phyloP scores from a whole-genome alignment of 2,329 filamentous ascomycete genomes.

The Fusarium xyrophilum region DNA sequence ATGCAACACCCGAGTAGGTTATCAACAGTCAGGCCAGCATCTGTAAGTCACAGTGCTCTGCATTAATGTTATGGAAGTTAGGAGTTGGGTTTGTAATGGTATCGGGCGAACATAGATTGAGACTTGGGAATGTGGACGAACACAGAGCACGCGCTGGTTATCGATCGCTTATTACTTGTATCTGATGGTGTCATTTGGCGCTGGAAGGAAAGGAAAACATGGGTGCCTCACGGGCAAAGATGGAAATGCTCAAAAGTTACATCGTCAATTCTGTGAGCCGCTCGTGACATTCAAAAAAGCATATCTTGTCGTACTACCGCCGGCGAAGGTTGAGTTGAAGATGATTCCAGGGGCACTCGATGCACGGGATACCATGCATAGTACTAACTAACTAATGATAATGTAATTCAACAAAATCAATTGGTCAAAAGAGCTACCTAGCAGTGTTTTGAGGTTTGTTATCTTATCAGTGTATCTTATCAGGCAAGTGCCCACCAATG shows the following conservation, averaged over 20 bases:
- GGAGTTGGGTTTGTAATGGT: conserved; percentile 36
- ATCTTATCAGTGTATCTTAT: too few species aligned
- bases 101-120: conserved; percentile 36
- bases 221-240: conserved; percentile 30
- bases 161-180: conserved; percentile 14
- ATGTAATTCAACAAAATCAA: neutral
- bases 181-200: conserved; percentile 16
- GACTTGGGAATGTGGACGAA: conserved; percentile 15
- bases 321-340: neutral
- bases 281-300: conserved; percentile 15
- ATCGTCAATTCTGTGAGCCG: conserved; percentile 8
- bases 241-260: conserved; percentile 21
- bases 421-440: neutral
- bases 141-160: conserved; percentile 33
- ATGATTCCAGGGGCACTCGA: neutral
- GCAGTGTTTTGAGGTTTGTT: too few species aligned
- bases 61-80: conserved; percentile 26
- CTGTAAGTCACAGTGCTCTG: conserved; percentile 11
- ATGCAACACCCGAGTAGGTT: conserved; percentile 21
- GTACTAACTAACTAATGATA: neutral
- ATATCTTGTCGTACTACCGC: neutral
- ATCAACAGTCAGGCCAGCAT: neutral
- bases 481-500: too few species aligned
- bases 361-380: neutral
- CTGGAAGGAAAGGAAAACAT: conserved; percentile 27